phyloP scores from a whole-genome alignment of 2,329 filamentous ascomycete species.

The Colletotrichum cordylinicola region DNA sequence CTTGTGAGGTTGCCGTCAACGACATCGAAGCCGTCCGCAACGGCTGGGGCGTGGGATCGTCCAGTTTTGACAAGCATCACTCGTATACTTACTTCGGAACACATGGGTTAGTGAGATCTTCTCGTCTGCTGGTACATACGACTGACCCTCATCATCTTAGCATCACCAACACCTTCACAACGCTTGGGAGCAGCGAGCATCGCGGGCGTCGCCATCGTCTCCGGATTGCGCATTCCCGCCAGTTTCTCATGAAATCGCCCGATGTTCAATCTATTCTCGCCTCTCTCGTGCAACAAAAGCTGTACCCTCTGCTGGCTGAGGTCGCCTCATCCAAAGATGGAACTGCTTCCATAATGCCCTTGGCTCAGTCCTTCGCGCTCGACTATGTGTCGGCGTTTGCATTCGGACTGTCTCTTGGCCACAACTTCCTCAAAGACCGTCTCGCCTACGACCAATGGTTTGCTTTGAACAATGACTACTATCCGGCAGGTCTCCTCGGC shows the following conservation, averaged over 20 bases:
- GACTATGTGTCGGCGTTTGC: neutral
- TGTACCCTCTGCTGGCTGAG: neutral
- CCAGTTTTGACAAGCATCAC: neutral
- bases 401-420: neutral
- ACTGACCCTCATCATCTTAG: neutral
- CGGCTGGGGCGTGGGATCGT: neutral
- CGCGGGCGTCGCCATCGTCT: neutral
- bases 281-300: neutral
- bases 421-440: neutral
- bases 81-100: neutral
- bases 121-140: fast-evolving
- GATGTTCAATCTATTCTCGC: neutral
- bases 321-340: neutral
- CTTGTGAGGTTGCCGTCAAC: neutral
- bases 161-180: neutral
- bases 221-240: neutral
- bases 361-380: neutral
- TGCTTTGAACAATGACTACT: neutral
- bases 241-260: neutral
- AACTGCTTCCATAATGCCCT: neutral
- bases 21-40: neutral
- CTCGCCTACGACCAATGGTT: neutral
- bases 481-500: neutral
- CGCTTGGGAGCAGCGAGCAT: neutral
- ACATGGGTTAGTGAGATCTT: neutral